phyloP scores from a whole-genome alignment of 2,329 filamentous ascomycete genomes.

The Chaetomiaceae sp. region DNA sequence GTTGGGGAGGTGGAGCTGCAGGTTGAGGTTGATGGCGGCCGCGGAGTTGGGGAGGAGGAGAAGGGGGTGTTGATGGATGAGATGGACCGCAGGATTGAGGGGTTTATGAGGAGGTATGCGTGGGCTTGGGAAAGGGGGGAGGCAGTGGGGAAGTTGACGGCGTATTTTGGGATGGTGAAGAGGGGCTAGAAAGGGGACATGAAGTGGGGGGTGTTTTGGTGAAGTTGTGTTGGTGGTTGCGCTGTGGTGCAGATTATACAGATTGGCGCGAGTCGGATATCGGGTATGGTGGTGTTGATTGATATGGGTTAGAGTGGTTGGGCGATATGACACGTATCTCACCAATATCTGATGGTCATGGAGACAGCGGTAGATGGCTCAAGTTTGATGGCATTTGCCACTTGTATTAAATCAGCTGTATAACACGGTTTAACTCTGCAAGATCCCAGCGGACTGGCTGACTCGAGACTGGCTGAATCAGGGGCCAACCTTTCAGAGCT shows the following conservation, averaged over 20 bases:
- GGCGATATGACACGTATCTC: no score
- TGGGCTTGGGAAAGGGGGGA: constrained; percentile 15
- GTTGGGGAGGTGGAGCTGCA: constrained; percentile 19
- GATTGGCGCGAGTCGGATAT: no score
- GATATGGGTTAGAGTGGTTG: no score
- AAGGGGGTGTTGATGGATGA: constrained; percentile 17
- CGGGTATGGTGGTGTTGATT: background rate
- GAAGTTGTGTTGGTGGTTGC: background rate
- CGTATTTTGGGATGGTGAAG: constrained; percentile 18
- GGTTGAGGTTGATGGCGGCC: background rate
- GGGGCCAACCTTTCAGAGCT: no score
- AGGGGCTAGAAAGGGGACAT: background rate
- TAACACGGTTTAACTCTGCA: no score
- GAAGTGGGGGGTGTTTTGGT: background rate
- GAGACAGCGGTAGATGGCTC: no score
- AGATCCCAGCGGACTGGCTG: no score
- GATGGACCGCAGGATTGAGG: constrained; percentile 16
- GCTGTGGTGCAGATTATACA: background rate
- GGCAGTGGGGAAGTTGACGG: constrained; percentile 17
- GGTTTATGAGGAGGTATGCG: constrained; percentile 17
- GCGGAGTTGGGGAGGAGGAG: background rate
- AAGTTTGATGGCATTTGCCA: no score
- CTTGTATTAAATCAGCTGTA: no score
- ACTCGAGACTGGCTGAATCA: no score
- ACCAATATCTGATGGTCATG: no score